These are phyloP conservation scores for Alternaria alternata DNA, from an alignment of 2,329 filamentous ascomycete species.

Conservation along the genomic window DNA sequence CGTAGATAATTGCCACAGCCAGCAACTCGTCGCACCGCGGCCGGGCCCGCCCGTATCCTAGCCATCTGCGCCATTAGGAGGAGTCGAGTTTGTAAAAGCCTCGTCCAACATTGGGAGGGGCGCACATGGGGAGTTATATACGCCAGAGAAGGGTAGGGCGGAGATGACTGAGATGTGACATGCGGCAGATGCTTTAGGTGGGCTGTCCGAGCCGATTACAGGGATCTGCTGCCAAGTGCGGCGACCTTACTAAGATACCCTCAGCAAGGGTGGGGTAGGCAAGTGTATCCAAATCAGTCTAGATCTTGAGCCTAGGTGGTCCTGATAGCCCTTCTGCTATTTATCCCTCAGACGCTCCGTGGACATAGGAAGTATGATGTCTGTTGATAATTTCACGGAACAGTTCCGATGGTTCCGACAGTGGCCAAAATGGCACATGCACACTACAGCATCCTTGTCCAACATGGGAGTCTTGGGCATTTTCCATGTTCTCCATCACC, in stretches of 20 bases:
- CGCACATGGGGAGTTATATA: conserved; percentile 35
- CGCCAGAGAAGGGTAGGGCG: conserved; percentile 11
- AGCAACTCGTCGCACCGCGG: conserved; percentile 30
- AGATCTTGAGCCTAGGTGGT: not conserved
- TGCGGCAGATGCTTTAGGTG: conserved; percentile 9
- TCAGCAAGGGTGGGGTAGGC: conserved; percentile 7
- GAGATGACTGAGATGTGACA: conserved; percentile 27
- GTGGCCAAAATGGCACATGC: not conserved
- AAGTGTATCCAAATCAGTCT: not conserved
- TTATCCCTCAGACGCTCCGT: not conserved
- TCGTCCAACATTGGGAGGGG: conserved; percentile 38
- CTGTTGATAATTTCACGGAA: not conserved
- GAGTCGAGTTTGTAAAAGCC: conserved; percentile 19
- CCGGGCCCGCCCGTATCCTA: conserved; percentile 38
- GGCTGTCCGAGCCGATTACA: conserved; percentile 14
- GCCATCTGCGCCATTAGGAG: conserved; percentile 43
- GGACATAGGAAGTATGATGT: not conserved
- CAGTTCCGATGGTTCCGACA: not conserved
- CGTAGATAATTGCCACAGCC: conserved; percentile 30
- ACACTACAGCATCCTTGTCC: not conserved
- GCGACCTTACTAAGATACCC: conserved; percentile 16
- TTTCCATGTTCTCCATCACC: conserved; percentile 4
- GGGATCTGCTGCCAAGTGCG: conserved; percentile 17
- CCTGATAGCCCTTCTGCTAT: not conserved
- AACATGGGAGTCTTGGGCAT: not conserved